Conservation (phyloP, 2,329 filamentous ascomycete genomes). For the Didymella keratinophila region DNA sequence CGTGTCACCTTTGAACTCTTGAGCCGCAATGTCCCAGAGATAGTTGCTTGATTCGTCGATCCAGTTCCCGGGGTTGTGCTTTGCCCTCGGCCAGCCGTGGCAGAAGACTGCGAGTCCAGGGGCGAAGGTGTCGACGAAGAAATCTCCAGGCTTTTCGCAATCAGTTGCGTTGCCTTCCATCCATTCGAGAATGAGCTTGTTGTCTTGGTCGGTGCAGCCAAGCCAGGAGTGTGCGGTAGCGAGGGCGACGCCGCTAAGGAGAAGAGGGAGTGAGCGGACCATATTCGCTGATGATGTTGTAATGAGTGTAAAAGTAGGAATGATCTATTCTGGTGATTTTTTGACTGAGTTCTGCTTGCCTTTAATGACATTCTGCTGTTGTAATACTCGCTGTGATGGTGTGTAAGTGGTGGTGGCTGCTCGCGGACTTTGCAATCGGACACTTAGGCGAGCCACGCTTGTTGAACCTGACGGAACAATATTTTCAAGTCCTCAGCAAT, state of each 20-base stretch:
- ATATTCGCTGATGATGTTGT: not conserved
- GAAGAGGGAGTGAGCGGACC: constrained; percentile 10
- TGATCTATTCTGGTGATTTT: constrained; percentile 1
- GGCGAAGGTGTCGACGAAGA: constrained; percentile 23
- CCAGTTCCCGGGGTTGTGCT: constrained; percentile 37
- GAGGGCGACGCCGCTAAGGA: constrained; percentile 9
- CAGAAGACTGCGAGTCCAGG: constrained; percentile 32
- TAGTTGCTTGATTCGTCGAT: constrained; percentile 33
- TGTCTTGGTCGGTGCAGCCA: constrained; percentile 36
- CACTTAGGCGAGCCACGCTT: not conserved
- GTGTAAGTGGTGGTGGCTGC: not conserved
- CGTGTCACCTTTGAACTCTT: constrained; percentile 11
- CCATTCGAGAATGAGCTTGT: constrained; percentile 30
- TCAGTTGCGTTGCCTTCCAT: constrained; percentile 30
- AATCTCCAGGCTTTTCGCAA: constrained; percentile 17
- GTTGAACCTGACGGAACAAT: not conserved
- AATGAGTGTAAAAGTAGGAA: not conserved
- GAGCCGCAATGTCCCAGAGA: constrained; percentile 22
- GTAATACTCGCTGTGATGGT: not conserved
- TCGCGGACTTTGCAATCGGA: not conserved
- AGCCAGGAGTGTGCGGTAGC: constrained; percentile 39
- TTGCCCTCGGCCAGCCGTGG: constrained; percentile 34
- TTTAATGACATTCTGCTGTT: constrained; percentile 1
- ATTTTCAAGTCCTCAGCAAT: not conserved
- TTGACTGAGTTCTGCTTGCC: not conserved